A percentile compares a stretch with the other conserved stretches of the same genome.
Evolutionary conservation across 805 yeast species (phyloP).

Genomic region (Ogataea wickerhamii): DNA sequence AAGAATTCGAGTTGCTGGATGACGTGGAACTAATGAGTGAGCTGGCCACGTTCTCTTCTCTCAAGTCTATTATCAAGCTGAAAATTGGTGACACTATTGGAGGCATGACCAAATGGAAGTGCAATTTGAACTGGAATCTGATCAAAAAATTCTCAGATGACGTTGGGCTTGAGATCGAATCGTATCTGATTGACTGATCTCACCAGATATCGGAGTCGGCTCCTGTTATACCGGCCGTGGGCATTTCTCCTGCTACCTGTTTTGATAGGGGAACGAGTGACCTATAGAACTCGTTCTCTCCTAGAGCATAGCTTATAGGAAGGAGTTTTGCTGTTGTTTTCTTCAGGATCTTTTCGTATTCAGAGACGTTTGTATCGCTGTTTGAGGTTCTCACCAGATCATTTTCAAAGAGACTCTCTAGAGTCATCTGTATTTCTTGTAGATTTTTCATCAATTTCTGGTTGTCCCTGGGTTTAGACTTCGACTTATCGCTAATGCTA

Average conservation of each 20-base stretch:
- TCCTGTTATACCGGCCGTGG: slow-evolving; percentile 19
- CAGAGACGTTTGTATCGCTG: slow-evolving; percentile 26
- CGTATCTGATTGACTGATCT: slow-evolving; percentile 41
- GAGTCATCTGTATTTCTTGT: slow-evolving; percentile 16
- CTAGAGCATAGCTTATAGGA: slow-evolving; percentile 24
- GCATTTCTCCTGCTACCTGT: slow-evolving; percentile 25
- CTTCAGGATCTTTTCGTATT: slow-evolving; percentile 27
- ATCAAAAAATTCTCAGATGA: slow-evolving; percentile 59
- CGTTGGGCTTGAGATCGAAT: slow-evolving; percentile 61
- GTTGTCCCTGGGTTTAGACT: slow-evolving; percentile 17
- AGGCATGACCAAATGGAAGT: slow-evolving; percentile 72
- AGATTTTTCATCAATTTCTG: slow-evolving; percentile 15
- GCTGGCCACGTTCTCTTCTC: slow-evolving; percentile 34
- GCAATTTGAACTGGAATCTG: slow-evolving; percentile 67
- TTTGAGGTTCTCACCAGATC: slow-evolving; percentile 22
- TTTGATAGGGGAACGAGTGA: slow-evolving; percentile 20
- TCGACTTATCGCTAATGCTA: slow-evolving; percentile 3
- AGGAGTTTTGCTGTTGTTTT: slow-evolving; percentile 27
- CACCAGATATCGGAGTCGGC: slow-evolving; percentile 31
- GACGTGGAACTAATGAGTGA: slow-evolving; percentile 37
- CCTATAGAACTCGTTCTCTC: slow-evolving; percentile 20
- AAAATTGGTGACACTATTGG: slow-evolving; percentile 45
- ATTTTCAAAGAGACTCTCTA: slow-evolving; percentile 21
- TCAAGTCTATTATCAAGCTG: slow-evolving; percentile 28
- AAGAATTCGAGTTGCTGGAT: slow-evolving; percentile 29